Evolutionary conservation across 192 early-diverging fungal genomes (phyloP).

Genomic region (Neocallimastix lanati): DNA sequence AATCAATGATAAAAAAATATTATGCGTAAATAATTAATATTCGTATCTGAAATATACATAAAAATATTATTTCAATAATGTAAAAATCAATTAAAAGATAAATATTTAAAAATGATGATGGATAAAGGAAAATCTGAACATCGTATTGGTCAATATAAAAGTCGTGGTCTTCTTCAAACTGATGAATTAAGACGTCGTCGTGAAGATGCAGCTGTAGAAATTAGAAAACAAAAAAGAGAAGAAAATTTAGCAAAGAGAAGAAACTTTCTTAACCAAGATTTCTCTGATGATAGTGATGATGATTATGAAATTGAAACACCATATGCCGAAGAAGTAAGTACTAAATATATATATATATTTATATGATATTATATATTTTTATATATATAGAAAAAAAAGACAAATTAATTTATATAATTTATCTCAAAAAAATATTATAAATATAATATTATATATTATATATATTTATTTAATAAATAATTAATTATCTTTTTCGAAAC

Average conservation of each 20-base stretch:
- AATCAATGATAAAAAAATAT: too few species aligned
- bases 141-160: conserved; percentile 48
- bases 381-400: too few species aligned
- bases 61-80: too few species aligned
- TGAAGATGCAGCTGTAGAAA: conserved; percentile 80
- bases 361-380: too few species aligned
- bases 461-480: too few species aligned
- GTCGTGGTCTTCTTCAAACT: conserved; percentile 61
- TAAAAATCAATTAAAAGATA: too few species aligned
- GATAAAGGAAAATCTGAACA: neutral
- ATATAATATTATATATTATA: too few species aligned
- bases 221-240: conserved; percentile 88
- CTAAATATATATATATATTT: neutral
- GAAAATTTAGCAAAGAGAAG: conserved; percentile 84
- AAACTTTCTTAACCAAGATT: conserved; percentile 41
- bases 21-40: too few species aligned
- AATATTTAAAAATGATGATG: neutral
- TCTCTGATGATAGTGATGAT: conserved; percentile 53
- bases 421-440: too few species aligned
- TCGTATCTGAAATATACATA: too few species aligned
- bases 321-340: conserved; percentile 32
- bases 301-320: conserved; percentile 40
- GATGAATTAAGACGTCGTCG: conserved; percentile 85
- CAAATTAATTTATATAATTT: too few species aligned
- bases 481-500: too few species aligned